A percentile compares a stretch with the other conserved stretches of the same genome.
phyloP scores from a whole-genome alignment of 345 rosid genomes.

The Corchorus olitorius region DNA sequence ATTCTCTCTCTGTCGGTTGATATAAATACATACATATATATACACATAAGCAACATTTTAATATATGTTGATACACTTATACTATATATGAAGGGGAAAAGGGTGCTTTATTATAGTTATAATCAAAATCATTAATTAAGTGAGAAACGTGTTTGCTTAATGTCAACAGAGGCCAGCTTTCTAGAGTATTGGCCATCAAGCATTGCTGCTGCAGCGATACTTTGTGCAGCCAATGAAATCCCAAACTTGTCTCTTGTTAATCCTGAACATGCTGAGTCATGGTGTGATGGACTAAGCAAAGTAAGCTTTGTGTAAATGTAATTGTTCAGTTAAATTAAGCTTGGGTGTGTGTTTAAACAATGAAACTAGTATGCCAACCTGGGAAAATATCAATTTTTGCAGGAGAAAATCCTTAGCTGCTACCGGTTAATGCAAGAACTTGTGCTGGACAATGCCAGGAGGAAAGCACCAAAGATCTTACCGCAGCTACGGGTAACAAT shows the following conservation, averaged over 20 bases:
- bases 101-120: not conserved
- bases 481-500: constrained; percentile 71
- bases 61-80: not conserved
- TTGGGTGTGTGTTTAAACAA: not conserved
- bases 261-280: constrained; percentile 82
- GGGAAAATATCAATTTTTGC: constrained; percentile 27
- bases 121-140: not conserved
- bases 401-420: constrained; percentile 86
- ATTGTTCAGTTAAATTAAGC: not conserved
- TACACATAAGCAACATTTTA: not conserved
- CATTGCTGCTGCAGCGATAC: constrained; percentile 91
- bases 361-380: constrained; percentile 11
- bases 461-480: constrained; percentile 53
- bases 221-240: constrained; percentile 78
- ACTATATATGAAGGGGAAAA: not conserved
- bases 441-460: constrained; percentile 42
- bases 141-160: not conserved
- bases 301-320: constrained; percentile 39
- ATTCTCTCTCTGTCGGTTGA: not conserved
- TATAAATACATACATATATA: not conserved
- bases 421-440: constrained; percentile 76
- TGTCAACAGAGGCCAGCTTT: constrained; percentile 82
- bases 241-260: constrained; percentile 68
- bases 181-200: constrained; percentile 87
- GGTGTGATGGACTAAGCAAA: constrained; percentile 94